Conservation (phyloP, 1,139 yeast genomes). For the Schwanniomyces etchellsii region DNA sequence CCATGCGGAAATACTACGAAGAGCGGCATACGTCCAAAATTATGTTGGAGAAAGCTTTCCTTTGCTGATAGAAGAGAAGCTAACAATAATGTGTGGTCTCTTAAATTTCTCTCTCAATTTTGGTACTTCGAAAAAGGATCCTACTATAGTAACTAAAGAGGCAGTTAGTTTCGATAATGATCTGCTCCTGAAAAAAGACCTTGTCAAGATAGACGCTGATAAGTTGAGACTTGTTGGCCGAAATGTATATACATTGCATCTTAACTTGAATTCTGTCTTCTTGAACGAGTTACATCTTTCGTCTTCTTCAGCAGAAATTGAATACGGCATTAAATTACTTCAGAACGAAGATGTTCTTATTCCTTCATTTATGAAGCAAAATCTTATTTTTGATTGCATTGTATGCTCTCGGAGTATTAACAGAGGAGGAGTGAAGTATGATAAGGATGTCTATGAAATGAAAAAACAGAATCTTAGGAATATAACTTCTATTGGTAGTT, state of each 20-base stretch:
- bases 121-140: constrained; percentile 5
- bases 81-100: constrained; percentile 11
- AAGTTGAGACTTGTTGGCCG: constrained; percentile 19
- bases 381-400: constrained; percentile 20
- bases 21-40: constrained; percentile 8
- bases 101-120: too few species aligned
- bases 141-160: background rate
- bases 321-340: constrained; percentile 14
- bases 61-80: constrained; percentile 18
- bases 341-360: constrained; percentile 16
- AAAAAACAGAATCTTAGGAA: constrained; percentile 14
- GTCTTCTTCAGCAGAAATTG: constrained; percentile 17
- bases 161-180: background rate
- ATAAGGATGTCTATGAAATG: constrained; percentile 8
- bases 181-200: background rate
- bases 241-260: constrained; percentile 13
- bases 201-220: constrained; percentile 6
- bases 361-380: constrained; percentile 28
- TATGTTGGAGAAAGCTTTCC: constrained; percentile 16
- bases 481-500: constrained; percentile 29
- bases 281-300: constrained; percentile 7
- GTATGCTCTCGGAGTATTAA: constrained; percentile 28
- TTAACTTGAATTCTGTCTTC: constrained; percentile 6
- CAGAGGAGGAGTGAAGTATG: constrained; percentile 12
- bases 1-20: background rate